Evolutionary conservation across 805 yeast species (phyloP), one percentile per base, ranked within the genome.

Genomic region (Scheffersomyces lignosus): DNA sequence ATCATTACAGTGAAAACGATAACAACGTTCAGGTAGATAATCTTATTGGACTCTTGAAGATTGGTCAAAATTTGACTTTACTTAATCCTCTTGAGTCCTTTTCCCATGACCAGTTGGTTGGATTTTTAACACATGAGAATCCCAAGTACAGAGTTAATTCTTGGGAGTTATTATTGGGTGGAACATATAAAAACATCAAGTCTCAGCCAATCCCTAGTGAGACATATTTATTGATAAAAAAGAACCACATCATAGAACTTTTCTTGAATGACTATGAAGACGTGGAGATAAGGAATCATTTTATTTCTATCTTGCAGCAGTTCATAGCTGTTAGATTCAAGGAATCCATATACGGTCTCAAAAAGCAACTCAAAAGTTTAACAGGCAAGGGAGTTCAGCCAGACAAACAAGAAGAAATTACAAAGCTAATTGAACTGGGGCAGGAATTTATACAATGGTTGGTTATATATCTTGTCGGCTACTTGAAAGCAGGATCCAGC

Each of bases 281-380:
- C 38, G 70, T 87, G 12, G 90, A 84, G 42, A 68, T 77, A 1
- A 69, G 96, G 51, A 81, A 81, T 44, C 80, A 77, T 31, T 78
- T 86, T 34, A 67, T 70, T 18, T 80, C 91, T 3, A 51, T 77
- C 13, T 59, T 89, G 38, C 73, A 82, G 37, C 78, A 73, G 38
- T 81, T 89, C 44, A 52, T 87, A 9, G 32, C 34, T 4, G 57
- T 71, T 18, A 68, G 96, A 47, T 58, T 86, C 13, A 72, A 85
- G 45, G 93, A 83, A 36, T 84, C 90, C 0, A 60, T 83, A 1
- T 80, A 83, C 54, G 74, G 80, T 0, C 46, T 78, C 17, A 52
- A 71, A 15, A 71, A 87, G 49, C 83, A 80, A 15, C 15, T 41
- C 33, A 61, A 67, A 0, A 56, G 51, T n/a, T 73, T 74, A 38